Evolutionary conservation across 139 green algal genomes (phyloP), one percentile per base, ranked within the genome.

Genomic region (Ostreobium quekettii): DNA sequence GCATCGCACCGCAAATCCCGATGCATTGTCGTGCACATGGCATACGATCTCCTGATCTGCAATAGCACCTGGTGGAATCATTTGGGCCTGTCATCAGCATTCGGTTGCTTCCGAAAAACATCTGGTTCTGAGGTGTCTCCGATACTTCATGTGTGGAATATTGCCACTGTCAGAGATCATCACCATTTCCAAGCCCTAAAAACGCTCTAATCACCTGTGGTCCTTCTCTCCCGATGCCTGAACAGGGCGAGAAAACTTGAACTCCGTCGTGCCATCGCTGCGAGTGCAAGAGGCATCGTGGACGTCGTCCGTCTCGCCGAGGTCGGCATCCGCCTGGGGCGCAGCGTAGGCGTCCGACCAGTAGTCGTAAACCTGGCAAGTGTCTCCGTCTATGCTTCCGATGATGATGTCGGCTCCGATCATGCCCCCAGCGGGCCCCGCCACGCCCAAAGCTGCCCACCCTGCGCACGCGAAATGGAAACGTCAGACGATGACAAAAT

Each of bases 361-460:
- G 61, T 68, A 68, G 61, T 68, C 61, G 6, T 28, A n/a, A 11
- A 68, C 61, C 28, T 68, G 37, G 36, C 61, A 68, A 57, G 49
- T n/a, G 26, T 35, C 35, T 31, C 37, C 11, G 26, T n/a, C 4
- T 28, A 67, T 60, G 1, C 32, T 37, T 4, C 33, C 56, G 36
- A 80, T 72, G 2, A 77, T 38, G 19, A 80, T 72, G 48, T 80
- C 74, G 2, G 74, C 74, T 15, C 38, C 58, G 1, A 69, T 46
- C 74, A 80, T 80, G 63, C 37, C 64, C 29, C 24, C n/a, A 36
- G 28, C 56, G 2, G 35, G 3, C 35, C 30, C 38, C 1, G 63
- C 62, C 1, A 68, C 22, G 29, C 61, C 61, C 15, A 68, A 29
- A 48, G 37, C 61, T 15, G 53, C 8, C 61, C 61, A 68, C 7